Evolutionary conservation across 1,284 basidiomycete species (phyloP), one percentile per base, ranked within the genome.

Genomic region (Cryptococcus jaspeensis): DNA sequence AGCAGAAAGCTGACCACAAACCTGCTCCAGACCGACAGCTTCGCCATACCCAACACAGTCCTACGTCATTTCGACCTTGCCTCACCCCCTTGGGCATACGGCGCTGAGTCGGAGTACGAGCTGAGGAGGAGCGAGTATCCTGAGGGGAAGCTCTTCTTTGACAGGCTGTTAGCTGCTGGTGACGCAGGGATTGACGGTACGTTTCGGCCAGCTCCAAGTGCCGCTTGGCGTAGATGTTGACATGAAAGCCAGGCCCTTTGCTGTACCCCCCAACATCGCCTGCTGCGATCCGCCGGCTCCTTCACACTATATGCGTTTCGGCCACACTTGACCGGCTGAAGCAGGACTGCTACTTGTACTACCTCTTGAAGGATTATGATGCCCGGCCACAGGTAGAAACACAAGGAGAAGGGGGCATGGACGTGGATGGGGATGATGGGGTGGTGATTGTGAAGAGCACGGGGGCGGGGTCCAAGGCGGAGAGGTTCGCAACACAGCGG

Each of bases 271-370:
- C 74, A 3, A 61, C 61, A 0, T 62, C 67, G 18, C 73, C 72
- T 1, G 67, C 66, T 4, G 65, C 32, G 9, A 43, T 70, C 9
- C 64, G 74, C 9, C 61, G 70, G 37, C 64, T 76, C 1, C 59
- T 74, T 9, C 55, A 64, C 28, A 56, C 68, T 1, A 70, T 76
- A 37, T 32, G 28, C 28, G 56, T 69, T 23, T 56, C 60, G 8
- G 56, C 64, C 13, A 52, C 56, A 1, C 53, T 71, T 11, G 69
- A 73, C 49, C 58, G 74, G 7, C 57, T 74, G 23, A 72, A 74
- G 61, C 60, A 67, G 39, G 74, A 74, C 60, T 73, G 71, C 55
- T 70, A 73, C 52, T 59, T 66, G 43, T 76, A 75, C 60, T 76
- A 76, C 55, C 64, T 76, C 16, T 52, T 74, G 36, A 55, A 59